A percentile compares a stretch with the other conserved stretches of the same genome.
These are phyloP conservation scores for Schizonepeta tenuifolia DNA, from an alignment of 257 asterid genomes.

Conservation along the genomic window DNA sequence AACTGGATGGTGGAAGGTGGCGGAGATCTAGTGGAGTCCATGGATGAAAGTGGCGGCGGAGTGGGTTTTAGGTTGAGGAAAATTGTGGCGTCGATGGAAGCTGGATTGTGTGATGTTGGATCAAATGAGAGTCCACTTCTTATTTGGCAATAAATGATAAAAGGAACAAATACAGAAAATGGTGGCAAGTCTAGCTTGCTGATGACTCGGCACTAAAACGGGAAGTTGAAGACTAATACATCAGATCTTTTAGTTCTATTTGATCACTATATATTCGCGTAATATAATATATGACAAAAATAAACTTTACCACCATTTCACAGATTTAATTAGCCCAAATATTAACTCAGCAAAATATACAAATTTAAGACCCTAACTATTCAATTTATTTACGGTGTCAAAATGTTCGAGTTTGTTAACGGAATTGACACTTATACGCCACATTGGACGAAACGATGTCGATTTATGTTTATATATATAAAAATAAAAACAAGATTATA, in stretches of 20 bases:
- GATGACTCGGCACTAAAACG: slow-evolving; percentile 65
- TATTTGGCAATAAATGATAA: slow-evolving; percentile 57
- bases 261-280: no score
- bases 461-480: no score
- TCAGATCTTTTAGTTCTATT: background rate
- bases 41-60: background rate
- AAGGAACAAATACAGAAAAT: slow-evolving; percentile 1
- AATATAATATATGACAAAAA: no score
- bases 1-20: slow-evolving; percentile 59
- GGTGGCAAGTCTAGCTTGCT: slow-evolving; percentile 36
- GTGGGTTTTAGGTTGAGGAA: background rate
- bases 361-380: no score
- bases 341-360: no score
- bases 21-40: slow-evolving; percentile 35
- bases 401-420: no score
- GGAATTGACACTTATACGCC: no score
- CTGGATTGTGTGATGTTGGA: slow-evolving; percentile 51
- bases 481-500: no score
- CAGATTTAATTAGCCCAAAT: no score
- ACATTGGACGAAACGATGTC: no score
- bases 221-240: slow-evolving; percentile 36
- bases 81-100: background rate
- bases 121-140: slow-evolving; percentile 82
- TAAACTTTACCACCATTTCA: no score
- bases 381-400: no score